Conservation (phyloP, 768 basidiomycete genomes). For the Sistotremastrum suecicum region DNA sequence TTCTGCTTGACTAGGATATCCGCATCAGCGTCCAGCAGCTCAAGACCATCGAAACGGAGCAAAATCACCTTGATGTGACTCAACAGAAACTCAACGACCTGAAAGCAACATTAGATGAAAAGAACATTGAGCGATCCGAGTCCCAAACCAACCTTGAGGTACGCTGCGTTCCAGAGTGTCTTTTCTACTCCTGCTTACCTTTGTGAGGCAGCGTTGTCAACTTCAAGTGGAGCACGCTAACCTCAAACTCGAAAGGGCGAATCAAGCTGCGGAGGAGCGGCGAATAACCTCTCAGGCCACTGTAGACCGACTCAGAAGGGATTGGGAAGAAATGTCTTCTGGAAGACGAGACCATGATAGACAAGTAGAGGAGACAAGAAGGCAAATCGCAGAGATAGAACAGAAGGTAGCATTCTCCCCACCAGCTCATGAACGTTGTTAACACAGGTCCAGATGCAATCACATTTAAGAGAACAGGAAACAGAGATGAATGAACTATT, state of each 20-base stretch:
- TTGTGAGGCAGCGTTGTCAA: slow-evolving; percentile 46
- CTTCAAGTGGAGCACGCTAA: slow-evolving; percentile 71
- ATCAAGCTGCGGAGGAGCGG: slow-evolving; percentile 70
- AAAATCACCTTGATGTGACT: slow-evolving; percentile 41
- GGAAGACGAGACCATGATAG: slow-evolving; percentile 70
- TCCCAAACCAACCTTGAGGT: slow-evolving; percentile 58
- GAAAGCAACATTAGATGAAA: slow-evolving; percentile 53
- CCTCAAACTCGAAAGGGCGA: slow-evolving; percentile 69
- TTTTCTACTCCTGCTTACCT: background rate
- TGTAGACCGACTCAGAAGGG: slow-evolving; percentile 60
- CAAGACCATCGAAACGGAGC: slow-evolving; percentile 59
- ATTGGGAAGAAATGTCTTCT: slow-evolving; percentile 66
- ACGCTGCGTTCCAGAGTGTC: slow-evolving; percentile 6
- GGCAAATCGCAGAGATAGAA: slow-evolving; percentile 55
- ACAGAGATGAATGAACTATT: slow-evolving; percentile 69
- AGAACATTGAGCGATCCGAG: slow-evolving; percentile 62
- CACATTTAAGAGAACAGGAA: slow-evolving; percentile 63
- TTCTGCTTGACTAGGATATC: slow-evolving; percentile 37
- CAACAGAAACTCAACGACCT: slow-evolving; percentile 58
- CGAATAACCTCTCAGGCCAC: slow-evolving; percentile 56
- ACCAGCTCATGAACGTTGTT: background rate
- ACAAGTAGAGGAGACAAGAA: slow-evolving; percentile 61
- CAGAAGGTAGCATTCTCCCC: slow-evolving; percentile 31
- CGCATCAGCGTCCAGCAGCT: slow-evolving; percentile 61
- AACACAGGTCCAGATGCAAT: slow-evolving; percentile 40